A percentile compares a stretch with the other conserved stretches of the same genome.
Evolutionary conservation across 371 early-diverging fungal species (phyloP).

Genomic region (Mucor indicus): DNA sequence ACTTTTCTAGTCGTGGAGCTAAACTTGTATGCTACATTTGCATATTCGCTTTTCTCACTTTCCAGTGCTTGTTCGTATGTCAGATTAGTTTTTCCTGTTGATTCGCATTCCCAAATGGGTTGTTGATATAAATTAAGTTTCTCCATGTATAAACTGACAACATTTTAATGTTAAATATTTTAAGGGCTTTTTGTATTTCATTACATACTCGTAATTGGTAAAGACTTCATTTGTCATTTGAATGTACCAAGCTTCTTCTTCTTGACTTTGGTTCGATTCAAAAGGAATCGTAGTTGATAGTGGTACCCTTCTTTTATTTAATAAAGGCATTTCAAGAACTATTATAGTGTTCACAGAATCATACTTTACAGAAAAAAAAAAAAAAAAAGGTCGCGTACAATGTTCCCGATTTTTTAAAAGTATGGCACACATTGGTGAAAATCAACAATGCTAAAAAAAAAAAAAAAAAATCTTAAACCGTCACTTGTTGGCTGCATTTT

Average conservation of each 20-base stretch:
- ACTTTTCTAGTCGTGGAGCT: constrained; percentile 60
- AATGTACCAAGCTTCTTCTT: constrained; percentile 72
- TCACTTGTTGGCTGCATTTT: too few relatives aligned
- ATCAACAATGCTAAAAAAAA: too few relatives aligned
- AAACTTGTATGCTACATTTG: constrained; percentile 57
- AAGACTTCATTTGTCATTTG: constrained; percentile 87
- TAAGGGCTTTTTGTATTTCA: constrained; percentile 3
- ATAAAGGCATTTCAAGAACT: constrained; percentile 27
- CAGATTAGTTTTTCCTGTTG: constrained; percentile 68
- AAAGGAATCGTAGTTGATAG: constrained; percentile 28
- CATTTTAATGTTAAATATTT: not conserved
- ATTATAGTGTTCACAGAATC: not conserved
- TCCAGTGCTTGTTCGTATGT: constrained; percentile 84
- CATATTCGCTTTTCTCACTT: constrained; percentile 63
- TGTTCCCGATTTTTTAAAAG: too few relatives aligned
- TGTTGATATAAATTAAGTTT: constrained; percentile 69
- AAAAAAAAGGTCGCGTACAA: constrained; percentile 7
- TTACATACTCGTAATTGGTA: constrained; percentile 76
- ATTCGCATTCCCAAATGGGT: constrained; percentile 76
- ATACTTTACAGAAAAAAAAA: not conserved
- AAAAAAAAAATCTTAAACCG: too few relatives aligned
- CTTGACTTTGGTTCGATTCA: constrained; percentile 37
- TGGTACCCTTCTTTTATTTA: constrained; percentile 39
- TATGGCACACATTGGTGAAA: too few relatives aligned
- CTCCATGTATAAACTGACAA: constrained; percentile 58